phyloP scores from a whole-genome alignment of 495 filamentous ascomycete genomes.

The Lophium mytilinum region DNA sequence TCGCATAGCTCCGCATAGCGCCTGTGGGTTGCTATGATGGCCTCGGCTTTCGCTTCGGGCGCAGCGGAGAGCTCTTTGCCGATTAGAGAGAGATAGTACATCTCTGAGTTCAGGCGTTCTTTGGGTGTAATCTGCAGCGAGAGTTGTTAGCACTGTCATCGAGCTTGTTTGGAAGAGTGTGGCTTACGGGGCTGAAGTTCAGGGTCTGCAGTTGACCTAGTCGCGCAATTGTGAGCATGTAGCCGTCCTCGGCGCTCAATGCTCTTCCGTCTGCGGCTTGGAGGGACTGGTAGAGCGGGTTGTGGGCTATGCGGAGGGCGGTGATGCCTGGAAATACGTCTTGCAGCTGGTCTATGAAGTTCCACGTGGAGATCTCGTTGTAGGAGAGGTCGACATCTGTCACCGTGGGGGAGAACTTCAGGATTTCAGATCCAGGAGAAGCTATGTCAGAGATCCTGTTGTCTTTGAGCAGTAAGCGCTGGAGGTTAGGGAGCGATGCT shows the following conservation, averaged over 20 bases:
- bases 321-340: constrained; percentile 59
- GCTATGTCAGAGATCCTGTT: constrained; percentile 38
- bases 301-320: constrained; percentile 69
- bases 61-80: constrained; percentile 60
- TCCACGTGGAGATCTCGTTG: constrained; percentile 65
- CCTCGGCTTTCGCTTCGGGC: constrained; percentile 44
- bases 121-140: constrained; percentile 46
- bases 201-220: constrained; percentile 56
- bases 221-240: constrained; percentile 81
- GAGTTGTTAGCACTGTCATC: neutral
- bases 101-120: constrained; percentile 78
- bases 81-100: constrained; percentile 83
- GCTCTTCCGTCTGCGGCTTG: constrained; percentile 32
- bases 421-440: neutral
- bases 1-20: constrained; percentile 67
- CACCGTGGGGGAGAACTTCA: constrained; percentile 29
- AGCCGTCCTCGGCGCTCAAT: constrained; percentile 62
- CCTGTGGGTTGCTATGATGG: constrained; percentile 52
- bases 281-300: constrained; percentile 60
- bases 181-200: constrained; percentile 56
- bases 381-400: constrained; percentile 70
- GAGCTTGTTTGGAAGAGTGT: neutral
- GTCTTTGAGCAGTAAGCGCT: constrained; percentile 39
- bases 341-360: constrained; percentile 58
- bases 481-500: constrained; percentile 49